Evolutionary conservation across 371 early-diverging fungal genomes (phyloP), one percentile per base, ranked within the genome.

Genomic region (Nematocida ausubeli): DNA sequence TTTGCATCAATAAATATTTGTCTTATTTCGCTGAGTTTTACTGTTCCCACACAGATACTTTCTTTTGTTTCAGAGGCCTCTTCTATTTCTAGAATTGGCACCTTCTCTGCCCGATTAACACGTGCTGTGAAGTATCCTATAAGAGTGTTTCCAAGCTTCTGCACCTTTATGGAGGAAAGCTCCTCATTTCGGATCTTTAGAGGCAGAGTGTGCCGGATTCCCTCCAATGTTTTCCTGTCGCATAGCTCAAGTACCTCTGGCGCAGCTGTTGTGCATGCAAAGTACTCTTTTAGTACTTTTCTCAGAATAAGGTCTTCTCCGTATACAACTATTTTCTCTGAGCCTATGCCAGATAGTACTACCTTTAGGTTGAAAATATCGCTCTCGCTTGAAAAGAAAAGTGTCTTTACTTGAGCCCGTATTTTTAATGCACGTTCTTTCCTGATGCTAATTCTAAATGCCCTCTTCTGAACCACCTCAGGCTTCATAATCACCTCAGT

Each of bases 1-100:
- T 78, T 82, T 16, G 57, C 70, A 67, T 84, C 82, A 37, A 81
- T 68, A 51, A 84, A 72, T 68, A 54, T 56, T 51, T 72, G 73
- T 47, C 71, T 44, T 28, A 84, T 5, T n/a, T 75, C 81, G 40
- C 69, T 75, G 5, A 83, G 58, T 30, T 71, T 63, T 2, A 66
- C 47, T 28, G 80, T 73, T 19, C 73, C 80, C 37, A 81, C 24
- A 39, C 72, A 60, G 39, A 83, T 64, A 19, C 32, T 47, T 28
- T 73, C 69, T 40, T 35, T 58, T 34, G 7, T 56, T 6, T 47
- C 16, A 12, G 44, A 7, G 16, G 24, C 39, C n/a, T 67, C 54
- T 6, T 26, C 24, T 50, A 50, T 26, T 2, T 64, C 65, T 22
- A 75, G 44, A 42, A 64, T 52, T 42, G 56, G 58, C 19, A 26